Base-by-base conservation (phyloP, 805 yeast species). In the Zygosaccharomyces bisporus region DNA sequence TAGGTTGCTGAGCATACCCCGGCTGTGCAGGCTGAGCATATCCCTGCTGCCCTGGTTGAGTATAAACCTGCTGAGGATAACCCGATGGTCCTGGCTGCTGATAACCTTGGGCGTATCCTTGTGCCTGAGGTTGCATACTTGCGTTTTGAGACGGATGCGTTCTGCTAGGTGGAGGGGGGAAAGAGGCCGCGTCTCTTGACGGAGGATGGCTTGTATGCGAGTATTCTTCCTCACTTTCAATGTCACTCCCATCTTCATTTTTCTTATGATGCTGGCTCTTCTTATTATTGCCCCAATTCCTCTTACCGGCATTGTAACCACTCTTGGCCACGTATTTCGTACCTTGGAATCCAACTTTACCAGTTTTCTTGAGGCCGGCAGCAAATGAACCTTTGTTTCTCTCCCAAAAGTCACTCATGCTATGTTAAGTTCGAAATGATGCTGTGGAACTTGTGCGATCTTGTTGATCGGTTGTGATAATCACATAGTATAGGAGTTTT, bases 321-420 rank as follows among this genome's bases (percentile, higher is more conserved):
- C 72, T 60, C 50, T 69, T 69, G 5, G 72, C 69, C 1, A 67
- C 72, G 13, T 45, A 60, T 44, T 69, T 71, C 0, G 74, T 66
- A 8, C 74, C 74, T 32, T 61, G 58, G 49, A 58, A 66, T 12
- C 70, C 59, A 24, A 55, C 54, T 39, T 67, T 67, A 2, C 72
- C 72, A 2, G 67, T 71, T 1, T 67, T 51, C 3, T 59, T 52
- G 2, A 67, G 46, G 1, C 72, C 73, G 2, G 66, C 61, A 43
- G 57, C 52, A 39, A 71, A 67, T 2, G 70, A 44, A 14, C 58
- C 74, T 42, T 70, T 71, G 53, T 71, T 70, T 34, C 67, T 66
- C 12, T 67, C 72, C 74, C 74, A 70, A 50, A 69, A 69, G 21
- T 48, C 54, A 50, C 61, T 51, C 67, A 62, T 62, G 31, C 10